Evolutionary conservation across 768 basidiomycete genomes (phyloP), one percentile per base, ranked within the genome.

Genomic region (Suillus americanus): DNA sequence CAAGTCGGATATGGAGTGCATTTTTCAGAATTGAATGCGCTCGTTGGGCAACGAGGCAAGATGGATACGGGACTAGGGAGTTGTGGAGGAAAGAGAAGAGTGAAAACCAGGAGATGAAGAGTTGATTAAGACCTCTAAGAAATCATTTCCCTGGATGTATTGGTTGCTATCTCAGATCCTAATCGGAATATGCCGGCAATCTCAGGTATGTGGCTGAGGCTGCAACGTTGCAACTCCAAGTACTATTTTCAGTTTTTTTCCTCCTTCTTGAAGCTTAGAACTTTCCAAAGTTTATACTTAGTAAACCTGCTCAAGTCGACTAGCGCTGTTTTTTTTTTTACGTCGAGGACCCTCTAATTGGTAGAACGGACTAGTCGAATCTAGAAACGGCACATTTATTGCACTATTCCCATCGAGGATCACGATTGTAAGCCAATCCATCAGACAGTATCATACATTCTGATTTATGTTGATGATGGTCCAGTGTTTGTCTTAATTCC

Each of bases 1-100:
- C 70, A 96, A 82, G 79, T 95, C 94, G 71, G 92, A 92, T 69
- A 95, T 92, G 59, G 93, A 92, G 74, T 94, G 91, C 85, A 85
- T 86, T 46, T 64, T 8, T 54, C 12, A 18, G 20, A 37, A 37
- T 50, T 33, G 20, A 46, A 40, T 55, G 59, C 45, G 25, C 35
- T 20, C 60, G 50, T 46, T 56, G 60, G 54, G 13, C 45, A 41
- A 59, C 40, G 18, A 41, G 35, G 61, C 43, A 41, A 48, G 66
- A 38, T 65, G 43, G 50, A 63, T 51, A 51, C 46, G 62, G 63
- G 50, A 54, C 56, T 59, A 25, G 64, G 48, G 38, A 41, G 64
- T 66, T 64, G 74, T 63, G 63, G 57, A 53, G 53, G 33, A 62
- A 55, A 50, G 65, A 61, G 61, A 70, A 75, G 69, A 65, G 67